These are phyloP conservation scores for Trametes sanguinea DNA, from an alignment of 768 basidiomycete genomes.

Conservation along the genomic window DNA sequence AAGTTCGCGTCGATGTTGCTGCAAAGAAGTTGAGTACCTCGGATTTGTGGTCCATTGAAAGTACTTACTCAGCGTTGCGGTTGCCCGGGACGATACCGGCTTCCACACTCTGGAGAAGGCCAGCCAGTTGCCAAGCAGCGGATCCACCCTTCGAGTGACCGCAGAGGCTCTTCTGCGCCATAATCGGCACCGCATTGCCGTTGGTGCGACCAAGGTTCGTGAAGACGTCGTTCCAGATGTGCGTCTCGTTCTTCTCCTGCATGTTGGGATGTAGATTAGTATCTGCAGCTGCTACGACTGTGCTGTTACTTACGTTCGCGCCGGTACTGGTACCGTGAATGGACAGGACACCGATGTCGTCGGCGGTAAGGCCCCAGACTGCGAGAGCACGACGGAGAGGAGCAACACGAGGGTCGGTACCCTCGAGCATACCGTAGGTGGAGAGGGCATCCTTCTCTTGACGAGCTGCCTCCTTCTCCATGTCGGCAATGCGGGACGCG, in stretches of 20 bases:
- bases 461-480: conserved; percentile 86
- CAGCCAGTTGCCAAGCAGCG: conserved; percentile 97
- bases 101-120: conserved; percentile 81
- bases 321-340: conserved; percentile 89
- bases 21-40: not conserved
- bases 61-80: conserved; percentile 89
- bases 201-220: conserved; percentile 83
- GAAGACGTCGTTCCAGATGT: conserved; percentile 96
- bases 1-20: conserved; percentile 95
- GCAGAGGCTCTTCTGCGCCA: conserved; percentile 96
- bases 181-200: conserved; percentile 96
- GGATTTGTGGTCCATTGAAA: not conserved
- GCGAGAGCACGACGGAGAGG: conserved; percentile 95
- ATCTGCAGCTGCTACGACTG: conserved; percentile 2
- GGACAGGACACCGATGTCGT: conserved; percentile 88
- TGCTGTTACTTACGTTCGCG: conserved; percentile 58
- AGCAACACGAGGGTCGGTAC: conserved; percentile 78
- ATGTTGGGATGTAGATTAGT: conserved; percentile 16
- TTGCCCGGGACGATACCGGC: conserved; percentile 93
- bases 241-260: conserved; percentile 95
- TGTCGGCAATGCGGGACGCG: conserved; percentile 72
- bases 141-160: conserved; percentile 99
- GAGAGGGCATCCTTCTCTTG: conserved; percentile 95
- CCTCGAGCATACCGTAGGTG: conserved; percentile 95
- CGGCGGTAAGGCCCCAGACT: conserved; percentile 92